Evolutionary conservation across 2,329 filamentous ascomycete species (phyloP), one percentile per base, ranked within the genome.

Genomic region (Chalaropsis thielavioides): DNA sequence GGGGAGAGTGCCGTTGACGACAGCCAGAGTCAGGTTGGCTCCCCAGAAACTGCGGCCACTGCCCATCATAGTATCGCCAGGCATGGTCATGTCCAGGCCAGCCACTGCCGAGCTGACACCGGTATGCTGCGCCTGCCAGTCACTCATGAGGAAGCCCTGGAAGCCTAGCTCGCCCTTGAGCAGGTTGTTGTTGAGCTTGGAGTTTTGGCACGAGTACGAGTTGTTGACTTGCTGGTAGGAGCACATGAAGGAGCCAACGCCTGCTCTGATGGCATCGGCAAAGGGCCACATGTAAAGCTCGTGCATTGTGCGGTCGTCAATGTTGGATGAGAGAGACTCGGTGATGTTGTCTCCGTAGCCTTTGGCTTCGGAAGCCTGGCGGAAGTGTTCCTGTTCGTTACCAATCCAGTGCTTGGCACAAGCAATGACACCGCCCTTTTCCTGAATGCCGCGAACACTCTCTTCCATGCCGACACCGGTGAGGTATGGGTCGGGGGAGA

Each of bases 11-110:
- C 92, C 92, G 72, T 97, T 96, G 70, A 95, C 75, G 5, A 96
- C 85, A 1, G 89, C 89, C 60, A 95, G 78, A 1, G 92, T 96
- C 70, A 97, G 75, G 75, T 97, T 97, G 35, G 85, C 77, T 10
- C 92, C 92, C 88, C 89, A 96, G 78, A 80, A 95, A 19, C 86
- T 87, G 62, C 76, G 74, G 6, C 88, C 88, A 3, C 81, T 83
- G 74, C 88, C 83, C 76, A 96, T 95, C 22, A 76, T 69, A 1
- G 88, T 88, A 72, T 96, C 92, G 64, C 90, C 89, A 0, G 88
- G 88, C 90, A 94, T 94, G n/a, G 81, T 81, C 88, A 94, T 91
- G 73, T 95, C 90, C 27, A 94, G 77, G 46, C 89, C 90, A 24
- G 88, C 87, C 44, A 84, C 77, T 2, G 88, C 86, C 43, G 80